Evolutionary conservation across 2,329 filamentous ascomycete species (phyloP), one percentile per base, ranked within the genome.

Genomic region (Aspergillus sp.): DNA sequence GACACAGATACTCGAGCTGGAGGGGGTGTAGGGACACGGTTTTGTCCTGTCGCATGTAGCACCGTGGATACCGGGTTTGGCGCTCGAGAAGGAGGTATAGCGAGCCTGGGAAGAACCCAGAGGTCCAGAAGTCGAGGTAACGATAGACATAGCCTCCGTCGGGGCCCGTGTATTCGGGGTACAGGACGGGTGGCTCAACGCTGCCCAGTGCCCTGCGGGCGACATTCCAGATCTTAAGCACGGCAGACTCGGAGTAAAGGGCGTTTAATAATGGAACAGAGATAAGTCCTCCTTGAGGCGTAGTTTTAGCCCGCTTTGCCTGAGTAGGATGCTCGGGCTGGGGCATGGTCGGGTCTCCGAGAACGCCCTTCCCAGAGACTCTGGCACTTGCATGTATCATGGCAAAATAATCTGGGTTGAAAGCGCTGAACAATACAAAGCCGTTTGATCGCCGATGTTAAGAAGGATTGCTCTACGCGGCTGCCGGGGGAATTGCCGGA

Each of bases 91-190:
- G 67, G 1, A 75, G 66, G 54, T 80, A 79, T 2, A 81, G 59
- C 3, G 70, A 72, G 0, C 79, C 79, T 0, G 78, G 79, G 54
- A 81, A 81, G 69, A 81, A 81, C 0, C 79, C 79, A 2, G 74
- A 79, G 0, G 78, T 81, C 79, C 79, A 82, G 56, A 80, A 80
- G 9, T 76, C 70, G 0, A 73, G 65, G 27, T 73, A 68, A 12
- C 76, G 68, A 54, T 79, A 75, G 17, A 76, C 70, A 56, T 80
- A 81, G 17, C 7, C n/a, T 3, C 46, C 50, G 35, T 54, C 58
- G 37, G 56, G 9, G 9, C 59, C 55, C 15, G 59, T 62, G 44
- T 66, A 63, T 51, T 65, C 62, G 3, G 63, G 63, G 27, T 61
- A 62, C 2, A 64, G 35, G 7, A 47, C 33, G 4, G 2, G 55